These are phyloP conservation scores for Hippophae tibetana DNA, from an alignment of 306 rosid genomes.

Conservation along the genomic window DNA sequence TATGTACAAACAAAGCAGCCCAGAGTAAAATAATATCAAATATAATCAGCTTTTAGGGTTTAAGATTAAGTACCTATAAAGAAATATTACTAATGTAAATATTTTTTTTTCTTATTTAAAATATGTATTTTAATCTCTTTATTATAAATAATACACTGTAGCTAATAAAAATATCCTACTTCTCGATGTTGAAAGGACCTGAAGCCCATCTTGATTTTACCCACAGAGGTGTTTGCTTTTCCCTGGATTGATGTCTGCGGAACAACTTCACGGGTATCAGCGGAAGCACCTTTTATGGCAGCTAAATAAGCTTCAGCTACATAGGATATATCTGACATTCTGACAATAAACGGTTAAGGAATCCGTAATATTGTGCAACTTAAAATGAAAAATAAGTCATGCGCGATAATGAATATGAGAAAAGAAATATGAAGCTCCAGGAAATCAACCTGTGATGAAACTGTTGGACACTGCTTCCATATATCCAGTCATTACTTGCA, in stretches of 20 bases:
- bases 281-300: slow-evolving; percentile 55
- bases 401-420: neutral
- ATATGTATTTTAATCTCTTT: too few relatives aligned
- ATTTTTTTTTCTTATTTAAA: too few relatives aligned
- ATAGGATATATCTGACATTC: slow-evolving; percentile 87
- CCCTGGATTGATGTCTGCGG: slow-evolving; percentile 50
- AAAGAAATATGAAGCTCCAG: neutral
- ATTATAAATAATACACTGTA: too few relatives aligned
- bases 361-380: neutral
- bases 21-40: neutral
- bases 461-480: slow-evolving; percentile 80
- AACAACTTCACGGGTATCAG: slow-evolving; percentile 40
- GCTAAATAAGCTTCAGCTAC: slow-evolving; percentile 75
- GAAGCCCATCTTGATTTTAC: slow-evolving; percentile 82
- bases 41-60: too few relatives aligned
- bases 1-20: slow-evolving; percentile 30
- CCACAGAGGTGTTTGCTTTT: slow-evolving; percentile 47
- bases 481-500: slow-evolving; percentile 62
- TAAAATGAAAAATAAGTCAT: neutral
- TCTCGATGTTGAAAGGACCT: slow-evolving; percentile 70
- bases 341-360: slow-evolving; percentile 23
- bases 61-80: too few relatives aligned
- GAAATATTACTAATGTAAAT: too few relatives aligned
- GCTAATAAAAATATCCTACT: neutral
- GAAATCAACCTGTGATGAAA: slow-evolving; percentile 67